phyloP scores from a whole-genome alignment of 345 rosid species.

The Sonneratia alba region DNA sequence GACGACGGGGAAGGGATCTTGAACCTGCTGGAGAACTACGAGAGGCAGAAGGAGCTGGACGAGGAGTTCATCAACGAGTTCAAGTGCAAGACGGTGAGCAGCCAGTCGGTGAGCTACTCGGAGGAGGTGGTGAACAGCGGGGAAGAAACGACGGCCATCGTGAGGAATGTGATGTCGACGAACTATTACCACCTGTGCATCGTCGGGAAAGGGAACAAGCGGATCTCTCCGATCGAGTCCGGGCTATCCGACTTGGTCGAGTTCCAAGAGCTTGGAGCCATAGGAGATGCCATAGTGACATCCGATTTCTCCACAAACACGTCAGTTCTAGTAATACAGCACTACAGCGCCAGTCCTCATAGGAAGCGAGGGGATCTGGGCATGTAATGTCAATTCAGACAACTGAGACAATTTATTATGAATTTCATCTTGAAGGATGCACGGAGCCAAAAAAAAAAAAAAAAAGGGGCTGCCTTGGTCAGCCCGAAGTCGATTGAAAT shows the following conservation, averaged over 20 bases:
- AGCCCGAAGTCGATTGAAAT: too few relatives aligned
- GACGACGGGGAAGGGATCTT: slow-evolving; percentile 1
- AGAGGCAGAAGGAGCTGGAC: slow-evolving; percentile 15
- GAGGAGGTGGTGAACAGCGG: too few relatives aligned
- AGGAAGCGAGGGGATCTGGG: too few relatives aligned
- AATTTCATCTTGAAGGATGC: too few relatives aligned
- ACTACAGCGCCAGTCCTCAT: slow-evolving; percentile 11
- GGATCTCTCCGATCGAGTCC: slow-evolving; percentile 18
- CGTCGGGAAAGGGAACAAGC: slow-evolving; percentile 26
- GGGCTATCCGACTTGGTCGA: slow-evolving; percentile 38
- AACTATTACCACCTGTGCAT: slow-evolving; percentile 20
- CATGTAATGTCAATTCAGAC: too few relatives aligned
- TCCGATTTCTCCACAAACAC: slow-evolving; percentile 35
- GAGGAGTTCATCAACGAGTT: slow-evolving; percentile 21
- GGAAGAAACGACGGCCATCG: too few relatives aligned
- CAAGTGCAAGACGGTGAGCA: slow-evolving; percentile 11
- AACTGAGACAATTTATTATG: too few relatives aligned
- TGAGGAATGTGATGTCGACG: slow-evolving; percentile 9
- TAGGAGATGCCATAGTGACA: slow-evolving; percentile 41
- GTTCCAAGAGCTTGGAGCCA: slow-evolving; percentile 42
- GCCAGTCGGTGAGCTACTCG: slow-evolving; percentile 1
- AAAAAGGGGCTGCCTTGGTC: too few relatives aligned
- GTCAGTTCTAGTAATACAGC: slow-evolving; percentile 58
- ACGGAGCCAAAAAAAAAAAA: too few relatives aligned
- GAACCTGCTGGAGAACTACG: background rate